These are phyloP conservation scores for Blumeriella jaapii DNA, from an alignment of 2,329 filamentous ascomycete genomes.

Conservation along the genomic window DNA sequence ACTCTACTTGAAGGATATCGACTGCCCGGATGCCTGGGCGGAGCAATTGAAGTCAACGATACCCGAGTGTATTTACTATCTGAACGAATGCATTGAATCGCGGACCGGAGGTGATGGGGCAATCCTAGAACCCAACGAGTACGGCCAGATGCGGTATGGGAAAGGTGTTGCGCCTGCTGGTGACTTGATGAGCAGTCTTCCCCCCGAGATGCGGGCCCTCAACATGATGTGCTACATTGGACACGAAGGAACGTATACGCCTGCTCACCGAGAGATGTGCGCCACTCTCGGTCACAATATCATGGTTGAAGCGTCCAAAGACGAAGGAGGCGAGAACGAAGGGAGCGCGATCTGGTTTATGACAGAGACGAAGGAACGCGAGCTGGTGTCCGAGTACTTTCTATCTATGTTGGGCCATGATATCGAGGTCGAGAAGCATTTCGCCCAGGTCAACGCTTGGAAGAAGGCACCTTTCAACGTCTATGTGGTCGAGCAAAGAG, in stretches of 20 bases:
- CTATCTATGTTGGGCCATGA: conserved; percentile 87
- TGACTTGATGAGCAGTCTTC: conserved; percentile 90
- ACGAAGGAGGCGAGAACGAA: conserved; percentile 61
- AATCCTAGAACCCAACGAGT: conserved; percentile 33
- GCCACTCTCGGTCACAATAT: conserved; percentile 93
- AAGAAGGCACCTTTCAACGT: conserved; percentile 88
- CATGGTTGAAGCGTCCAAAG: conserved; percentile 83
- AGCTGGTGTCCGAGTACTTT: conserved; percentile 87
- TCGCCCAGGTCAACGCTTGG: conserved; percentile 92
- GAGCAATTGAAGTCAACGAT: conserved; percentile 67
- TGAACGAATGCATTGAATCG: conserved; percentile 66
- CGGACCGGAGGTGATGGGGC: conserved; percentile 41
- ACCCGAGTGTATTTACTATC: conserved; percentile 74
- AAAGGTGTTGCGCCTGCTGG: conserved; percentile 53
- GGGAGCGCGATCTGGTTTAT: conserved; percentile 98
- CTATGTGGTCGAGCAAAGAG: conserved; percentile 81
- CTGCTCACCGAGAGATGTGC: conserved; percentile 95
- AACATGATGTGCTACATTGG: conserved; percentile 99
- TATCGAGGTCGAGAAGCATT: conserved; percentile 93
- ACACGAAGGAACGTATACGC: conserved; percentile 94
- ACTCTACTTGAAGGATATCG: conserved; percentile 93
- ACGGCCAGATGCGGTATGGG: conserved; percentile 31
- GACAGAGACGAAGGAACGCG: conserved; percentile 89
- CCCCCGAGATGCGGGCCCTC: conserved; percentile 76
- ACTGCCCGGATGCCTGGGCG: conserved; percentile 82